Base-by-base conservation (phyloP, 306 rosid genomes). In the Gleditsia sinensis region DNA sequence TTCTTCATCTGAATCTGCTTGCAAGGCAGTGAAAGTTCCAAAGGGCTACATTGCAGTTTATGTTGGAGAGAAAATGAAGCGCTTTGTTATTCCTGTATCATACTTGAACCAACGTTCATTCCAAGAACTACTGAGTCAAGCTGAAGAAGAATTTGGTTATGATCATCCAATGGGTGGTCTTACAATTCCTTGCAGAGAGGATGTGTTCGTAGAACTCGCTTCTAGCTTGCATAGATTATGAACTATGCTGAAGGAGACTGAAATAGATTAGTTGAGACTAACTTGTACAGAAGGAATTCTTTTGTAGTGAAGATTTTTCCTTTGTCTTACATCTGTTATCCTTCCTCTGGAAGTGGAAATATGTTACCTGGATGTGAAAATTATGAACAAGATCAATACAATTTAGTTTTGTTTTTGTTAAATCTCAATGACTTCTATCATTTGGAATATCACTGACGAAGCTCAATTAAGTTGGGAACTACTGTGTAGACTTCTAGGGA, bases 151-250 rank as follows among this genome's bases (percentile, higher is more conserved):
- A 73, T 78, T 77, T 1, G 86, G 86, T 54, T 86, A 61, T 55
- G 69, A 82, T 28, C 88, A 84, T 84, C 86, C 87, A 21, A 69
- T 75, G 82, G 85, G 89, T 17, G 89, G 91, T 27, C 75, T 84
- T 25, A 84, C 87, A 57, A 75, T 75, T 61, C 87, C 85, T 36
- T 85, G 86, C 81, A 69, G 74, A 6, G 83, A 85, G 62, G 85
- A 81, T 7, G 53, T 24, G 20, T 80, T 85, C 78, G 4, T 69
- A 33, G 76, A 64, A 21, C 63, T 86, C 60, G 63, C 83, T 39
- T 84, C 83, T 57, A 7, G 64, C 20, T 67, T 75, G 58, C 79
- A 75, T 51, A 60, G 43, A 10, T 16, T 51, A 57, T 76, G 54
- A 43, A 20, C 56, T 24, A 20, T 19, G 10, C 30, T 62, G 5